Evolutionary conservation across 2,329 filamentous ascomycete species (phyloP).

Genomic region (Tolypocladium cylindrosporum): DNA sequence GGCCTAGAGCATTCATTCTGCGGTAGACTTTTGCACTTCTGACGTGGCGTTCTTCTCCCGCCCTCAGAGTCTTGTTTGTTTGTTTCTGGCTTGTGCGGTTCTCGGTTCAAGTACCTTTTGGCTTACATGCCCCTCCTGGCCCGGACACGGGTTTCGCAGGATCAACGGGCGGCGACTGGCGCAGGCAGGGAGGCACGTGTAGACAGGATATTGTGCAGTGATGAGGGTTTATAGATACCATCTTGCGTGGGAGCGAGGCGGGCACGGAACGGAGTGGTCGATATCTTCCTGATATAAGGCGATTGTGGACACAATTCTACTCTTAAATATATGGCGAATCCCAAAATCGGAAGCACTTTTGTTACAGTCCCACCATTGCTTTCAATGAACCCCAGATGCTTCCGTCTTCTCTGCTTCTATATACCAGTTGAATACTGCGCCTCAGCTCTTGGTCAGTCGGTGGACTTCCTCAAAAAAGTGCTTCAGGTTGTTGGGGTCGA

Average conservation of each 20-base stretch:
- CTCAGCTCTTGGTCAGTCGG: conserved; percentile 43
- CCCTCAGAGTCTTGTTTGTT: not conserved
- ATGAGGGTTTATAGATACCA: not conserved
- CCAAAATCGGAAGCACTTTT: not conserved
- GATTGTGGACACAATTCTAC: not conserved
- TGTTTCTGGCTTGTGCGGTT: not conserved
- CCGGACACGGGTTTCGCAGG: not conserved
- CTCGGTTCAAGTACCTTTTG: not conserved
- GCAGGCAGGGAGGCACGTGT: not conserved
- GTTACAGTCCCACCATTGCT: not conserved
- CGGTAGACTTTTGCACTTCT: not conserved
- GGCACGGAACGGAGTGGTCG: not conserved
- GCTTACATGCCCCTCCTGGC: not conserved
- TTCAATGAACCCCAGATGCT: not conserved
- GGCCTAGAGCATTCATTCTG: conserved; percentile 16
- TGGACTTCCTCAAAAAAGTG: conserved; percentile 94
- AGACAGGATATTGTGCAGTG: not conserved
- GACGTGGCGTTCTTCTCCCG: not conserved
- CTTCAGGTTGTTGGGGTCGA: conserved; percentile 85
- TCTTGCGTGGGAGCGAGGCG: not conserved
- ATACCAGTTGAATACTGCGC: not conserved
- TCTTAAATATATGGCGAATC: too few relatives aligned
- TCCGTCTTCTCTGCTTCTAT: not conserved
- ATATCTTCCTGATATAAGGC: not conserved
- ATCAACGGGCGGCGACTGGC: not conserved